phyloP scores from a whole-genome alignment of 257 asterid genomes.

The Rehmannia glutinosa region DNA sequence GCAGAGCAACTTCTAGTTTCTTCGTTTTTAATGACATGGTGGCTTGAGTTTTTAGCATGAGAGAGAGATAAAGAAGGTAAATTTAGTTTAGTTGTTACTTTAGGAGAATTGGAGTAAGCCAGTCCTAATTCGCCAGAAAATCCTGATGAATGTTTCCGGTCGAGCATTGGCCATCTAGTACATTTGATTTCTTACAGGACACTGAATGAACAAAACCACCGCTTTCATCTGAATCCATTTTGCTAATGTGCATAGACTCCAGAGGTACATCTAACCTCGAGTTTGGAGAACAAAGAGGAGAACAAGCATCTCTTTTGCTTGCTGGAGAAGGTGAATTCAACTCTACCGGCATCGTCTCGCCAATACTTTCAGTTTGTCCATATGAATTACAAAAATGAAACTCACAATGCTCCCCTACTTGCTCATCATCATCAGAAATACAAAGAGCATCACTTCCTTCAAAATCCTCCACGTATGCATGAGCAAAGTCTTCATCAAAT shows the following conservation, averaged over 20 bases:
- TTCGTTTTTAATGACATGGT: conserved; percentile 18
- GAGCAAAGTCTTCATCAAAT: conserved; percentile 61
- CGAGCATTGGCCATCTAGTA: too few species aligned
- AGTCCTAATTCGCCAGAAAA: too few species aligned
- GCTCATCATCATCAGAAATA: conserved; percentile 28
- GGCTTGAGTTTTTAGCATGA: too few species aligned
- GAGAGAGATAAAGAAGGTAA: too few species aligned
- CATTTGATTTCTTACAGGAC: conserved; percentile 26
- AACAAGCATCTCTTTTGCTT: conserved; percentile 15
- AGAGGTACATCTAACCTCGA: too few species aligned
- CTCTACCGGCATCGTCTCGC: conserved; percentile 42
- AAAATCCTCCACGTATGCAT: conserved; percentile 56
- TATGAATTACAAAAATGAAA: conserved; percentile 20
- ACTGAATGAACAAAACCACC: conserved; percentile 13
- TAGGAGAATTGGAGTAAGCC: too few species aligned
- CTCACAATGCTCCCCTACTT: conserved; percentile 13
- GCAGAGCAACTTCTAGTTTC: conserved; percentile 14
- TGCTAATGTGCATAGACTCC: too few species aligned
- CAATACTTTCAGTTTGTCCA: conserved; percentile 50
- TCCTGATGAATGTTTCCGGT: too few species aligned
- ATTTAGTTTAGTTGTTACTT: too few species aligned
- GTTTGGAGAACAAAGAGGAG: conserved; percentile 32
- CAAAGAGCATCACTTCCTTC: conserved; percentile 31
- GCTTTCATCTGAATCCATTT: conserved; percentile 21
- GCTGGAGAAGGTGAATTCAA: conserved; percentile 24